Evolutionary conservation across 257 asterid species (phyloP).

Genomic region (Nicotiana tabacum): DNA sequence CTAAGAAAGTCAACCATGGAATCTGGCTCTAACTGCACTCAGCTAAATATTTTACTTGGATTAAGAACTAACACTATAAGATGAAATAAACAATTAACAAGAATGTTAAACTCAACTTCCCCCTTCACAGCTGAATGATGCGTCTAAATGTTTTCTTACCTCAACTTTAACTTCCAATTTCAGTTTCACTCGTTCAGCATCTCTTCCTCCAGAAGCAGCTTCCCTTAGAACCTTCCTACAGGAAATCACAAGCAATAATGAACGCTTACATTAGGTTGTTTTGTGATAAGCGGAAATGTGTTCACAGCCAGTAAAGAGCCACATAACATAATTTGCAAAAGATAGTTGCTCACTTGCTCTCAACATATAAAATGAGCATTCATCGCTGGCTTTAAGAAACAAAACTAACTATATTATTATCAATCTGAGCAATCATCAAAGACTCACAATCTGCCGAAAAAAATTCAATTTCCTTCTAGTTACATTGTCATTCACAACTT

Average conservation of each 20-base stretch:
- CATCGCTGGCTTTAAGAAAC: not conserved
- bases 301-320: not conserved
- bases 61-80: not conserved
- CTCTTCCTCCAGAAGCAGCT: constrained; percentile 90
- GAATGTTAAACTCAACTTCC: not conserved
- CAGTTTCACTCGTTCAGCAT: constrained; percentile 81
- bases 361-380: not conserved
- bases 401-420: not conserved
- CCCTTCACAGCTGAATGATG: not conserved
- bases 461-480: not conserved
- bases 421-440: not conserved
- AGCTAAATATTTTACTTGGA: not conserved
- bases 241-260: constrained; percentile 4
- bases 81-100: not conserved
- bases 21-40: no score
- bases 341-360: not conserved
- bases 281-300: not conserved
- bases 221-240: constrained; percentile 88
- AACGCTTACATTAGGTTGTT: not conserved
- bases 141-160: constrained; percentile 30
- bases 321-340: not conserved
- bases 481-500: not conserved
- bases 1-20: no score
- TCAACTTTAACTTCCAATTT: constrained; percentile 76
- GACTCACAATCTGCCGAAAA: not conserved